Percentiles rank a stretch among this genome's conserved stretches.
Conservation (phyloP, 2,329 filamentous ascomycete genomes). For the Paracorniculantispora psalliotae region DNA sequence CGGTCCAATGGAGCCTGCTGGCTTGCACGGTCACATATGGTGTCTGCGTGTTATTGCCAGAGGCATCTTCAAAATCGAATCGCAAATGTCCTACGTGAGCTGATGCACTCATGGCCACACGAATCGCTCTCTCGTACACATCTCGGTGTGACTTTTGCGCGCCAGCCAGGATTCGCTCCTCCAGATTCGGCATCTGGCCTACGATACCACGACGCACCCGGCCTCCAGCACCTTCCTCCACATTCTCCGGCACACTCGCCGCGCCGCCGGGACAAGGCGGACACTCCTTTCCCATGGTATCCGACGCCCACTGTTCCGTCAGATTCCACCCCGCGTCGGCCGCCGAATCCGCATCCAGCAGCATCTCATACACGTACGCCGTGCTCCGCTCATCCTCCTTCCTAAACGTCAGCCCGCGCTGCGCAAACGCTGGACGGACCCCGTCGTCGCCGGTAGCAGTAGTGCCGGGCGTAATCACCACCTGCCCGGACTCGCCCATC, state of each 20-base stretch:
- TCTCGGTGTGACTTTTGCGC: background rate
- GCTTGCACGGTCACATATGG: constrained; percentile 40
- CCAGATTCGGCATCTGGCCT: background rate
- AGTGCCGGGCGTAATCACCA: constrained; percentile 38
- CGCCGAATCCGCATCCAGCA: constrained; percentile 33
- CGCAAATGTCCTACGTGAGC: constrained; percentile 38
- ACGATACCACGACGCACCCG: constrained; percentile 25
- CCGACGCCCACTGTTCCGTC: constrained; percentile 26
- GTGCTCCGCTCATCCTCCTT: constrained; percentile 40
- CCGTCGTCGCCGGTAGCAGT: too few relatives aligned
- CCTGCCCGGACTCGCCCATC: constrained; percentile 46
- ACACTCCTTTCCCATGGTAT: constrained; percentile 36
- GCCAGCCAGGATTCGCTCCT: background rate
- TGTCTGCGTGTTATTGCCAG: constrained; percentile 3
- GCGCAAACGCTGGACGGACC: constrained; percentile 31
- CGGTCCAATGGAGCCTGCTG: constrained; percentile 42
- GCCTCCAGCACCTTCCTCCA: constrained; percentile 36
- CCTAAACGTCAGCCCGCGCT: constrained; percentile 35
- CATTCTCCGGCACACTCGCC: background rate
- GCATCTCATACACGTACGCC: constrained; percentile 42
- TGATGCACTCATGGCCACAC: constrained; percentile 35
- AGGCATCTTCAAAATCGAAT: constrained; percentile 30
- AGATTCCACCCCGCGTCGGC: constrained; percentile 30
- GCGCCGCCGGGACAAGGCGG: constrained; percentile 28
- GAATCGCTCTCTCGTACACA: constrained; percentile 20